phyloP scores from a whole-genome alignment of 1,139 yeast species.

The Geotrichum phurueaensis region DNA sequence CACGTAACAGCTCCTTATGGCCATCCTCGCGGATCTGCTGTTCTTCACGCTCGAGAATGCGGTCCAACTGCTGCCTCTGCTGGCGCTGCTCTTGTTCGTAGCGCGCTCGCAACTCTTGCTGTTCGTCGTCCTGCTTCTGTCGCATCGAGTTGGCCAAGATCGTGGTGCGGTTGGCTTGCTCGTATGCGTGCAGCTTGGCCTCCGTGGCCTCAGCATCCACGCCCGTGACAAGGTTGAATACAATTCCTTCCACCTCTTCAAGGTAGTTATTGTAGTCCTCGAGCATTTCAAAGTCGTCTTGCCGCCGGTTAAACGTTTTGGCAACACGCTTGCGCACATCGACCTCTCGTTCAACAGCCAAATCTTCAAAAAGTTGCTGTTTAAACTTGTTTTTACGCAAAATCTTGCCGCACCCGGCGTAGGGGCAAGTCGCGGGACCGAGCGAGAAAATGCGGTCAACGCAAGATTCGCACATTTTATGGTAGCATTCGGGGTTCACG shows the following conservation, averaged over 20 bases:
- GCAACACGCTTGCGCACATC: conserved; percentile 79
- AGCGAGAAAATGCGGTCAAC: conserved; percentile 88
- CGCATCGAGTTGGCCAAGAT: conserved; percentile 71
- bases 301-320: conserved; percentile 72
- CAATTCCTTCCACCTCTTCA: conserved; percentile 75
- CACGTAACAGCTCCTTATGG: conserved; percentile 62
- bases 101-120: conserved; percentile 61
- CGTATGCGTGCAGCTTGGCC: conserved; percentile 60
- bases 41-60: conserved; percentile 36
- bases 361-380: conserved; percentile 86
- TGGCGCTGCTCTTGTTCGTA: conserved; percentile 58
- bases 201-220: conserved; percentile 71
- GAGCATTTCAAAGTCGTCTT: conserved; percentile 60
- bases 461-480: conserved; percentile 93
- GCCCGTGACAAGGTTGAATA: conserved; percentile 68
- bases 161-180: conserved; percentile 65
- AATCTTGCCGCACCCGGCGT: conserved; percentile 82
- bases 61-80: conserved; percentile 33
- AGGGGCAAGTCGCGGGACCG: conserved; percentile 97
- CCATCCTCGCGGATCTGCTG: conserved; percentile 44
- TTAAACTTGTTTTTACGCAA: conserved; percentile 84
- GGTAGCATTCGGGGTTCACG: conserved; percentile 95
- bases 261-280: conserved; percentile 67
- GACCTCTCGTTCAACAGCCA: conserved; percentile 82
- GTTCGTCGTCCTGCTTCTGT: conserved; percentile 59